These are phyloP conservation scores for Wickerhamomyces silvicola DNA, from an alignment of 805 yeast species.

Conservation along the genomic window DNA sequence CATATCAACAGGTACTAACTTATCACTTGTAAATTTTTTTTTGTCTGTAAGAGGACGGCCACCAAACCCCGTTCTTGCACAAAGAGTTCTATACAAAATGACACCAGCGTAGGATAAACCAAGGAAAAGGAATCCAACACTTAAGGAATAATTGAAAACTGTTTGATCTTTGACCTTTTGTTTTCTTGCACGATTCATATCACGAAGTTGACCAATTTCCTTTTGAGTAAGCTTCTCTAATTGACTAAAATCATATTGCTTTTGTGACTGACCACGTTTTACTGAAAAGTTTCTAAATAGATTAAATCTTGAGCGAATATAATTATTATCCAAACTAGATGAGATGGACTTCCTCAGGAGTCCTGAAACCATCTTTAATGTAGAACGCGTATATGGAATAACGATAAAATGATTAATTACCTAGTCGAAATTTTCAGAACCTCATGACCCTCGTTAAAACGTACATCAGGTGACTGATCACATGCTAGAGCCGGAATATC, in stretches of 20 bases:
- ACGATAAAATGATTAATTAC: no score
- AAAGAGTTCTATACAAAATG: constrained; percentile 84
- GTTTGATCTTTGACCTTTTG: constrained; percentile 28
- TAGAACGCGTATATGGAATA: no score
- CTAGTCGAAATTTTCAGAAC: no score
- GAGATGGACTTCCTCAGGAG: no score
- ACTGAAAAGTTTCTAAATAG: no score
- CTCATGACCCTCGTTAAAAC: no score
- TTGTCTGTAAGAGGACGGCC: constrained; percentile 91
- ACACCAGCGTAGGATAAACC: constrained; percentile 87
- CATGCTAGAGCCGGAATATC: no score
- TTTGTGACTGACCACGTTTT: no score
- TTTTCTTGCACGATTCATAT: constrained; percentile 13
- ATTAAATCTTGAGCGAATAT: no score
- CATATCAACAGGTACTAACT: constrained; percentile 80
- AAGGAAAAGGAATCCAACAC: constrained; percentile 63
- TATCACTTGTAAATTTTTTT: constrained; percentile 76
- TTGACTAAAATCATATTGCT: constrained; percentile 6
- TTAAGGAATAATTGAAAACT: constrained; percentile 57
- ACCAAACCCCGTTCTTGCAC: constrained; percentile 94
- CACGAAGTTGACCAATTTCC: constrained; percentile 19
- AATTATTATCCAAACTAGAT: no score
- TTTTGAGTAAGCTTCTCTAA: constrained; percentile 18
- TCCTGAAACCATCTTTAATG: no score
- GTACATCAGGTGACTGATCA: no score